A percentile compares a stretch with the other conserved stretches of the same genome.
These are phyloP conservation scores for Onygenales sp. DNA, from an alignment of 2,329 filamentous ascomycete species.

Conservation along the genomic window DNA sequence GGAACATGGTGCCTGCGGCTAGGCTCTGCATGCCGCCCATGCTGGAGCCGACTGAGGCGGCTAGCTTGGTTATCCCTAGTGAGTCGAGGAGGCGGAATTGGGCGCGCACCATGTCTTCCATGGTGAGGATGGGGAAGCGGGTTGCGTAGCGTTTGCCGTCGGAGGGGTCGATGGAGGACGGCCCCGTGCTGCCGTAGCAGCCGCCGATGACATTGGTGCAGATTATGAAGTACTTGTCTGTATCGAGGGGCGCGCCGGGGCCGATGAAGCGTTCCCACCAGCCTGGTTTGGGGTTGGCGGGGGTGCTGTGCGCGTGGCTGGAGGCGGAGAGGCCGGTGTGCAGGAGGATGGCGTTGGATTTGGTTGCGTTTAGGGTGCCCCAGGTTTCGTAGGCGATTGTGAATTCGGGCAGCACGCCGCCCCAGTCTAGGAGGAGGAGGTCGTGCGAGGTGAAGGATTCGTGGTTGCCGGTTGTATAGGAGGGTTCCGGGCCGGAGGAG, in stretches of 20 bases:
- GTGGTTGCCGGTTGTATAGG: conserved; percentile 85
- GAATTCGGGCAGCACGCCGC: conserved; percentile 80
- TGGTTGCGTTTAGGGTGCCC: conserved; percentile 70
- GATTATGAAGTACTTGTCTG: conserved; percentile 82
- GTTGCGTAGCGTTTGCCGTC: conserved; percentile 87
- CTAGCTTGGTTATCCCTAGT: conserved; percentile 66
- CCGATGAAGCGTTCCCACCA: conserved; percentile 99
- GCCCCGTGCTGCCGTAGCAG: conserved; percentile 92
- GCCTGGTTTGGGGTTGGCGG: conserved; percentile 72
- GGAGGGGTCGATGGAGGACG: conserved; percentile 75
- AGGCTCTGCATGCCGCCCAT: conserved; percentile 99
- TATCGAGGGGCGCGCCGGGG: conserved; percentile 73
- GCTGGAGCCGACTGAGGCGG: conserved; percentile 87
- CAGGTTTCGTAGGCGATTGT: conserved; percentile 89
- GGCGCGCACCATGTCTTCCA: conserved; percentile 95
- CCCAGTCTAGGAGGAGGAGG: conserved; percentile 83
- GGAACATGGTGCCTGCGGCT: conserved; percentile 74
- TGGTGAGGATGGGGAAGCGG: conserved; percentile 86
- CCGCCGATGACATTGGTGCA: conserved; percentile 96
- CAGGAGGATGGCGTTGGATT: conserved; percentile 79
- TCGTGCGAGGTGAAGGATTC: conserved; percentile 63
- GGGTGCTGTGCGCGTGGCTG: conserved; percentile 91
- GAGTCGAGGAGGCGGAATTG: conserved; percentile 82
- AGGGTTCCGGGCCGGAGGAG: conserved; percentile 76
- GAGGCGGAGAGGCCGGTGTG: conserved; percentile 96